Evolutionary conservation across 352 stramenopile genomes (phyloP), one percentile per base, ranked within the genome.

Genomic region (Bremia lactucae): DNA sequence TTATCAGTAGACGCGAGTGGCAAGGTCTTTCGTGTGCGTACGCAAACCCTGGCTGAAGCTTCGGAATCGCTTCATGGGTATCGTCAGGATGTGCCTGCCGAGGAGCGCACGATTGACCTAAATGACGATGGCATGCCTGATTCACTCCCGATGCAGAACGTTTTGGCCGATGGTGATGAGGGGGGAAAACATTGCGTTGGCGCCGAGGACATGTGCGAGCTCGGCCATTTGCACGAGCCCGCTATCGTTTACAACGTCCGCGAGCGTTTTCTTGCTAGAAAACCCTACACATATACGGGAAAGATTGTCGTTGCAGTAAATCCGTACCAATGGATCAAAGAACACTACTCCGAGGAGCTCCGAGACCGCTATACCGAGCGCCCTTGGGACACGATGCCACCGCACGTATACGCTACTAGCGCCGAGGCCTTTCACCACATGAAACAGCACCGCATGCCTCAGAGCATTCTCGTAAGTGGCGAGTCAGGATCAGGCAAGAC

Each of bases 281-380:
- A 83, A 46, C 94, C 95, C 1, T 98, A 98, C 70, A 98, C 94
- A 29, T 96, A 96, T 55, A 97, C 95, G 24, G 94, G 94, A 24
- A 91, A 97, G 52, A 98, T 98, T 63, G 81, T 98, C 18, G 85
- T 98, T 31, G 93, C 94, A 1, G 82, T 98, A 29, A 98, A 98
- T 58, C 94, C 94, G 24, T 98, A 97, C 53, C 73, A 77, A 29
- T 94, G 84, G 83, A 73, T 95, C 49, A 79, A 87, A 47, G 40
- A 66, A 13, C 58, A 95, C 33, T 96, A 96, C 62, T 77, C 70
- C 6, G 71, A 95, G 29, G 64, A 77, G 36, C 59, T 88, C 19
- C 65, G 73, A 11, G 63, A 73, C 19, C 36, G 75, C 44, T 95
- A 96, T 61, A 84, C 70, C 18, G 55, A 68, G 44, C 62, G 70